phyloP scores from a whole-genome alignment of 495 filamentous ascomycete species.

The Jackrogersella multiformis region DNA sequence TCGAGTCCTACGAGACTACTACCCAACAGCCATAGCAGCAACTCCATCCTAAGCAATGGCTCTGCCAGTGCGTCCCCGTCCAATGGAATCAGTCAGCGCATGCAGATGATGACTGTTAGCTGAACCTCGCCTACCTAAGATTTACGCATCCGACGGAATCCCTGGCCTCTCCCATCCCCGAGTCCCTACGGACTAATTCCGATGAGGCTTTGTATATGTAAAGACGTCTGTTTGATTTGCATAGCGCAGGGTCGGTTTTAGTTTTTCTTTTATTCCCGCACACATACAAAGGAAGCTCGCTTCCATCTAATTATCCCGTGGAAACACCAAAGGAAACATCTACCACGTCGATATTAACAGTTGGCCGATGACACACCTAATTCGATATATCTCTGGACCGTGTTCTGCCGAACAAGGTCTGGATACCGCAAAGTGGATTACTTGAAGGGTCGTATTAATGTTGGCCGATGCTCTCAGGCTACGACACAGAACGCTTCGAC shows the following conservation, averaged over 20 bases:
- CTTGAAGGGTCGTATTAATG: conserved; percentile 27
- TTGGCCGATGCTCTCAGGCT: conserved; percentile 20
- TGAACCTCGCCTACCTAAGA: conserved; percentile 41
- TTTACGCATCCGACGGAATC: not conserved
- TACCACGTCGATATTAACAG: conserved; percentile 2
- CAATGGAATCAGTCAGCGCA: conserved; percentile 61
- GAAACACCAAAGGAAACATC: conserved; percentile 27
- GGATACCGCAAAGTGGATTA: conserved; percentile 29
- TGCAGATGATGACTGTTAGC: conserved; percentile 76
- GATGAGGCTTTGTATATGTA: conserved; percentile 45
- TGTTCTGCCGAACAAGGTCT: conserved; percentile 9
- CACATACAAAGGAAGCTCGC: conserved; percentile 17
- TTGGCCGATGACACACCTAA: conserved; percentile 17
- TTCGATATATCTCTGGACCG: conserved; percentile 14
- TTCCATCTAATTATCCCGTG: conserved; percentile 33
- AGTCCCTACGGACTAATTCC: conserved; percentile 17
- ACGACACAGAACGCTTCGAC: conserved; percentile 30
- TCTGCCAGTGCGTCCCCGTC: conserved; percentile 61
- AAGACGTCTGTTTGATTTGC: conserved; percentile 45
- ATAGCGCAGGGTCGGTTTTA: conserved; percentile 41
- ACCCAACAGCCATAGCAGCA: conserved; percentile 61
- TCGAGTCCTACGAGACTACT: conserved; percentile 57
- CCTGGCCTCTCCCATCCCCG: not conserved
- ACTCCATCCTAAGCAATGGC: conserved; percentile 58
- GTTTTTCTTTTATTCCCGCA: conserved; percentile 17